A percentile compares a stretch with the other conserved stretches of the same genome.
These are phyloP conservation scores for Trichopus zeylanicus DNA, from an alignment of 116 monocot genomes.

Conservation along the genomic window DNA sequence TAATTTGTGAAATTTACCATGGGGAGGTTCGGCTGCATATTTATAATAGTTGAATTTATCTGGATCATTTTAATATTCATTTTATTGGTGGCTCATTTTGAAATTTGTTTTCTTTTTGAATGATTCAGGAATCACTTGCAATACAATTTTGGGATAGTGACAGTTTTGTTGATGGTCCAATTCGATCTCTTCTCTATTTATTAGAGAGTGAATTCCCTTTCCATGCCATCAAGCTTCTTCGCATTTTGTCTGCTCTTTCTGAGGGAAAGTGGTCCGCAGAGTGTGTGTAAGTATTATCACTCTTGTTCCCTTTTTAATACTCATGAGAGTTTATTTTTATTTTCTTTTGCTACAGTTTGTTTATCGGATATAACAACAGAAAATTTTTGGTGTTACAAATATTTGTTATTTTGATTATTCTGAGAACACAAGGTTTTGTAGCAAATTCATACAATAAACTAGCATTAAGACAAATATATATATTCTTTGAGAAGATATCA, in stretches of 20 bases:
- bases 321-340: background rate
- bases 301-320: background rate
- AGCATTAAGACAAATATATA: too few relatives aligned
- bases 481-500: too few relatives aligned
- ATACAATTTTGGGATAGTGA: slow-evolving; percentile 95
- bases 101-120: background rate
- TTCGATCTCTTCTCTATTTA: slow-evolving; percentile 71
- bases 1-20: slow-evolving; percentile 59
- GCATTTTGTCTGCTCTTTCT: slow-evolving; percentile 81
- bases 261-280: slow-evolving; percentile 82
- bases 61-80: background rate
- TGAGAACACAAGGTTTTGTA: too few relatives aligned
- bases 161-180: slow-evolving; percentile 85
- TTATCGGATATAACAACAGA: too few relatives aligned
- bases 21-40: slow-evolving; percentile 60
- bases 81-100: background rate
- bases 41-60: background rate
- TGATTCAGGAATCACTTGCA: slow-evolving; percentile 81
- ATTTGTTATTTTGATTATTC: too few relatives aligned
- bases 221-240: slow-evolving; percentile 43
- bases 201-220: slow-evolving; percentile 86
- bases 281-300: slow-evolving; percentile 63
- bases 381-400: too few relatives aligned
- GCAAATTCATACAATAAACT: too few relatives aligned
- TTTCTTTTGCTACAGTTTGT: background rate